These are phyloP conservation scores for Plasmodium sp. DNA, from an alignment of 169 alveolate species.

Conservation along the genomic window DNA sequence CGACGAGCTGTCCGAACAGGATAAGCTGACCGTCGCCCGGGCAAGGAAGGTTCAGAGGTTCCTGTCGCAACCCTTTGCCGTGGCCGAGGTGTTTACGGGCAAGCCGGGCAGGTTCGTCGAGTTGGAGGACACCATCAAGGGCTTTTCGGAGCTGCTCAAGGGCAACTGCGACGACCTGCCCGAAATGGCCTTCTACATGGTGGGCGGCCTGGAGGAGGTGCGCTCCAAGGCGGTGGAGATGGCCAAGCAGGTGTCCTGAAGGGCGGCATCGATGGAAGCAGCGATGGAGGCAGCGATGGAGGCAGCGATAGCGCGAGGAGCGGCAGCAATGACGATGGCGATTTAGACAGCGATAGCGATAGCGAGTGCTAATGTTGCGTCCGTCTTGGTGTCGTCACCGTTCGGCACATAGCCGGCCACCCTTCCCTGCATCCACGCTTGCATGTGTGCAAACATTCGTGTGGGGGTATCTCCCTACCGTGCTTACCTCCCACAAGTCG, in stretches of 20 bases:
- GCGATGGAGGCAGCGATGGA: too few species aligned
- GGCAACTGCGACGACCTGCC: conserved; percentile 98
- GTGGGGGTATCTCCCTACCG: neutral
- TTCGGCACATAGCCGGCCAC: neutral
- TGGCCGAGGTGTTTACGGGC: conserved; percentile 97
- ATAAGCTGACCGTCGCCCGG: conserved; percentile 96
- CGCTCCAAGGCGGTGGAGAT: conserved; percentile 89
- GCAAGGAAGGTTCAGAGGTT: conserved; percentile 96
- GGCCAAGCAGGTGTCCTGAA: conserved; percentile 68
- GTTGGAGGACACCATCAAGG: conserved; percentile 92
- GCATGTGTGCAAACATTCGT: too few species aligned
- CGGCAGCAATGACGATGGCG: neutral
- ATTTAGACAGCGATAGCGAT: neutral
- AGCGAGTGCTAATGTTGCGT: neutral
- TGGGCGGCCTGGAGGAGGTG: conserved; percentile 95
- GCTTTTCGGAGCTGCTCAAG: conserved; percentile 90
- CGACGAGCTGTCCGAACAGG: conserved; percentile 97
- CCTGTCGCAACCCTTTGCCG: conserved; percentile 98
- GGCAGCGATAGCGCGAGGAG: too few species aligned
- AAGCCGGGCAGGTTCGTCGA: conserved; percentile 96
- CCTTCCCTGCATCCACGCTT: neutral
- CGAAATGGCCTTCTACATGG: conserved; percentile 97
- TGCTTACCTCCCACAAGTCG: neutral
- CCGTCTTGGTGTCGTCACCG: neutral
- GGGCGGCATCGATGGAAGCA: too few species aligned